A percentile compares a stretch with the other conserved stretches of the same genome.
phyloP scores from a whole-genome alignment of 1,139 yeast species.

The Lodderomyces beijingensis region DNA sequence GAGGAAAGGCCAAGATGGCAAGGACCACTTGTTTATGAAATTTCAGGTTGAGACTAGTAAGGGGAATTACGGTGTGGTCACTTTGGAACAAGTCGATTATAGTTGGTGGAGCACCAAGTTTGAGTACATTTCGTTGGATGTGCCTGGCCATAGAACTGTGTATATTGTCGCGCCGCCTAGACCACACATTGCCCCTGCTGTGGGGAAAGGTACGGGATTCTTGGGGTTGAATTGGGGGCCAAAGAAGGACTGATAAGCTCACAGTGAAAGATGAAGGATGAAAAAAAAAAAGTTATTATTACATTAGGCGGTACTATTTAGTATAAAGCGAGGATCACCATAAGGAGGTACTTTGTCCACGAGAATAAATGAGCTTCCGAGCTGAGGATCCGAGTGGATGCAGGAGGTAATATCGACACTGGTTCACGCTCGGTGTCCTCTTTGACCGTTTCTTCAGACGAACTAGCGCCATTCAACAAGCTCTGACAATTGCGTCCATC shows the following conservation, averaged over 20 bases:
- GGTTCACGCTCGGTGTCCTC: constrained; percentile 1
- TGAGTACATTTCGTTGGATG: constrained; percentile 71
- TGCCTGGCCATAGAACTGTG: constrained; percentile 63
- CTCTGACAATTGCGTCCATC: constrained; percentile 28
- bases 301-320: no score
- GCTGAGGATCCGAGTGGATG: background rate
- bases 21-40: constrained; percentile 77
- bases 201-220: constrained; percentile 47
- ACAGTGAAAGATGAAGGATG: no score
- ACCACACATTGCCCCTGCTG: constrained; percentile 31
- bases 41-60: constrained; percentile 73
- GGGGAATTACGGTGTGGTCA: constrained; percentile 59
- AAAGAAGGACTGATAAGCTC: constrained; percentile 50
- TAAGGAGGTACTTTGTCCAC: no score
- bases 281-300: no score
- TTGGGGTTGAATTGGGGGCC: constrained; percentile 87
- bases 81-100: constrained; percentile 71
- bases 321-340: no score
- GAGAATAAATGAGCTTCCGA: no score
- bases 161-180: constrained; percentile 77
- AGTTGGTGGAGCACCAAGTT: constrained; percentile 68
- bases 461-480: constrained; percentile 7
- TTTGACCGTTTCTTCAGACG: constrained; percentile 1
- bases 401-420: background rate
- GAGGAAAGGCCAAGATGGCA: constrained; percentile 61